Base-by-base conservation (phyloP, 2,329 filamentous ascomycete species). In the Amylocarpus encephaloides region DNA sequence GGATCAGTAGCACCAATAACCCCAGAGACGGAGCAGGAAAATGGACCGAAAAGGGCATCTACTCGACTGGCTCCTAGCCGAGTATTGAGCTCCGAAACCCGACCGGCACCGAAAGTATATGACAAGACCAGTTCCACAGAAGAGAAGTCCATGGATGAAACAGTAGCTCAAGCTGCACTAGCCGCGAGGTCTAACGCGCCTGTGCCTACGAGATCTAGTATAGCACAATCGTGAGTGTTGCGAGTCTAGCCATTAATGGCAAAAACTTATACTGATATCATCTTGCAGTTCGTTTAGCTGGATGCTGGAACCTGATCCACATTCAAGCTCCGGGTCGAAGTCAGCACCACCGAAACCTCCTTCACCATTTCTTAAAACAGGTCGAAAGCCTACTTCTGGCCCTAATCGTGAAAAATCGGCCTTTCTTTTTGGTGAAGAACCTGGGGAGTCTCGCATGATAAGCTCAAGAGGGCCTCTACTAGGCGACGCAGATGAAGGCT, bases 281-380 rank as follows among this genome's bases (percentile, higher is more conserved):
- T 33, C 15, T 11, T 5, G 6, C 29, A 52, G 50, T 2, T 85
- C 83, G 3, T 90, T 88, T 65, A 83, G 85, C 1, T 89, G 84
- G 83, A 90, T 90, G 85, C 73, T 90, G 2, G 82, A 83, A 57
- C 77, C 65, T 30, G 64, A 65, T 48, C 50, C 46, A 10, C 47
- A 60, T 26, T 51, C 57, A 16, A 43, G 34, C 16, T 56, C 59
- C 9, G 40, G 49, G 2, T 33, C 48, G 2, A 57, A 53, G 45
- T 48, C 59, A 19, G 56, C 59, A 34, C 51, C 62, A 2, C 60
- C 60, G 11, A 65, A 61, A 47, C 50, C 57, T n/a, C 43, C 59
- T 4, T 59, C 63, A 6, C 46, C 50, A 13, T 65, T 65, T 30
- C 52, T 58, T 13, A 63, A 60, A 42, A 59, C 62, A 10, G 51